These are phyloP conservation scores for Phyllachora maydis DNA, from an alignment of 2,329 filamentous ascomycete genomes.

Conservation along the genomic window DNA sequence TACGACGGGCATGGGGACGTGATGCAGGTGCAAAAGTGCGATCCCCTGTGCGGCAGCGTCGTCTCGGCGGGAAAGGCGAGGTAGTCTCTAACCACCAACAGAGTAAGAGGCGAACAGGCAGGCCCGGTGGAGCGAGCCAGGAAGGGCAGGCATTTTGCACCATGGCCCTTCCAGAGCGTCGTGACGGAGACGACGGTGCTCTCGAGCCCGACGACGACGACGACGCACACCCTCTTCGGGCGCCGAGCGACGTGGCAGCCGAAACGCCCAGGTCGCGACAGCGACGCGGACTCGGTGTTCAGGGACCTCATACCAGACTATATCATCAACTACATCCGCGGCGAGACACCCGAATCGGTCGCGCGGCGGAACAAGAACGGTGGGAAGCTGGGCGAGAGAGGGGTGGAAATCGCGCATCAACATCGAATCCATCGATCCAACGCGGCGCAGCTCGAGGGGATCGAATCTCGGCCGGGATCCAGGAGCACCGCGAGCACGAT, in stretches of 20 bases:
- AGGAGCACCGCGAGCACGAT: not conserved
- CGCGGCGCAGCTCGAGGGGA: slow-evolving; percentile 13
- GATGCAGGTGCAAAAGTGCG: slow-evolving; percentile 7
- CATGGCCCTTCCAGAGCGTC: slow-evolving; percentile 15
- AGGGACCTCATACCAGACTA: slow-evolving; percentile 29
- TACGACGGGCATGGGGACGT: slow-evolving; percentile 11
- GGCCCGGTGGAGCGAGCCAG: too few species aligned
- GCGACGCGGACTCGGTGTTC: slow-evolving; percentile 3
- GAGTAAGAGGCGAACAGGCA: too few species aligned
- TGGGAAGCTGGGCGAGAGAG: slow-evolving; percentile 10
- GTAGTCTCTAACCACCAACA: too few species aligned
- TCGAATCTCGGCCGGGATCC: slow-evolving; percentile 1
- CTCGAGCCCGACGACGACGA: slow-evolving; percentile 5
- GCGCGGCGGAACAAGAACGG: slow-evolving; percentile 20
- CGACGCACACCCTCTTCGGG: slow-evolving; percentile 1
- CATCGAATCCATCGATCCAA: slow-evolving; percentile 11
- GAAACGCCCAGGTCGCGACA: slow-evolving; percentile 1
- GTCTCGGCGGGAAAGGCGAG: too few species aligned
- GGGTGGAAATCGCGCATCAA: slow-evolving; percentile 11
- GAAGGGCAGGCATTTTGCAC: too few species aligned
- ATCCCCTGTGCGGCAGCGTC: too few species aligned
- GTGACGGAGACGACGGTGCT: slow-evolving; percentile 6
- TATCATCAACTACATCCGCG: slow-evolving; percentile 30
- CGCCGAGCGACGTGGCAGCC: slow-evolving; percentile 9
- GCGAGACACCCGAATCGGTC: slow-evolving; percentile 30